These are phyloP conservation scores for Kodamaea kakaduensis DNA, from an alignment of 805 yeast genomes.

Conservation along the genomic window DNA sequence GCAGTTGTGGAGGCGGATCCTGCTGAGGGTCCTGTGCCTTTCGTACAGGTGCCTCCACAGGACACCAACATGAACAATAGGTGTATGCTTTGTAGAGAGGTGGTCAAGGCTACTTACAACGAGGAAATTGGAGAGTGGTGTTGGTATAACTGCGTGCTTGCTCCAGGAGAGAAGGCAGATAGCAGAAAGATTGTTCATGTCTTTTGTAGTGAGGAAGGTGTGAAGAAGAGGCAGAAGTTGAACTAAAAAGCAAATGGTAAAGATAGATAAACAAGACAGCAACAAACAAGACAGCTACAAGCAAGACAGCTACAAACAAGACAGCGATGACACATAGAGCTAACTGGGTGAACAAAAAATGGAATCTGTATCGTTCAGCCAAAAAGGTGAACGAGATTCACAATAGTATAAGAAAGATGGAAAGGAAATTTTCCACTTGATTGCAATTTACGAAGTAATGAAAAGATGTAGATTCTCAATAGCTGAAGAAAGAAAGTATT, in stretches of 20 bases:
- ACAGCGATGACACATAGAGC: no score
- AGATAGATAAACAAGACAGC: no score
- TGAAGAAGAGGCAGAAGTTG: conserved; percentile 18
- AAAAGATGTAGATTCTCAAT: no score
- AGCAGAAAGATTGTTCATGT: conserved; percentile 40
- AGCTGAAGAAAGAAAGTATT: no score
- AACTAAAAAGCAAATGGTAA: conserved; percentile 3
- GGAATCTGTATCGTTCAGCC: no score
- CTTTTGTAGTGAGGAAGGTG: conserved; percentile 24
- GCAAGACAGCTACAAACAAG: no score
- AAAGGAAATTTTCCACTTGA: no score
- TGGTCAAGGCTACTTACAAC: conserved; percentile 39
- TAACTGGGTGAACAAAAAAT: no score
- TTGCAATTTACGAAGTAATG: no score
- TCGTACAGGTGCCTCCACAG: conserved; percentile 17
- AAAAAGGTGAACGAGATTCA: no score
- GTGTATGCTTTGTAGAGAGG: conserved; percentile 41
- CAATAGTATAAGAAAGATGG: no score
- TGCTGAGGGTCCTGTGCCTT: conserved; percentile 8
- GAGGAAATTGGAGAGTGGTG: conserved; percentile 46
- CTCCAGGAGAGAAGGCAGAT: conserved; percentile 31
- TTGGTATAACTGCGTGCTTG: conserved; percentile 38
- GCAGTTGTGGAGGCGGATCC: conserved; percentile 7
- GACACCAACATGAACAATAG: conserved; percentile 35
- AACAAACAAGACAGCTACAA: no score